Evolutionary conservation across 169 alveolate species (phyloP).

Genomic region (Plasmodium gaboni): DNA sequence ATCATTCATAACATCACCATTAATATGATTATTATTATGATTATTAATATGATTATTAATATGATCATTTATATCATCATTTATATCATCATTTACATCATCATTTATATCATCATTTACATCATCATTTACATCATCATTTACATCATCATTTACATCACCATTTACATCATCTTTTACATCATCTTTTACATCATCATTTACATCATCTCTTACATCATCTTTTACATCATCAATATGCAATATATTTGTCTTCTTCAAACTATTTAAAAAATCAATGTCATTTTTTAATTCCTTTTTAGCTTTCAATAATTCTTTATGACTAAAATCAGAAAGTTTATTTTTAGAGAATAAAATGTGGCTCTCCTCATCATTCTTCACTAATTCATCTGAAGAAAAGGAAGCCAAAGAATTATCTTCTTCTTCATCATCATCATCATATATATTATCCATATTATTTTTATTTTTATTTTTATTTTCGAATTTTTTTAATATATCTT

Average conservation of each 20-base stretch:
- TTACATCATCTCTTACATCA: not conserved
- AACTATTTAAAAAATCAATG: constrained; percentile 21
- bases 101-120: too few species aligned
- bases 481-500: constrained; percentile 4
- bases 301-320: constrained; percentile 35
- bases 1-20: not conserved
- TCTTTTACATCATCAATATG: not conserved
- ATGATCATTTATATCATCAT: too few species aligned
- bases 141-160: not conserved
- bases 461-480: constrained; percentile 2
- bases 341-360: not conserved
- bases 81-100: too few species aligned
- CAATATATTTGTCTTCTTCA: constrained; percentile 15
- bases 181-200: not conserved
- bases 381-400: not conserved
- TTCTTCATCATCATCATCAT: constrained; percentile 1
- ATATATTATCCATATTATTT: constrained; percentile 1
- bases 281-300: constrained; percentile 26
- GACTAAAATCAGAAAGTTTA: constrained; percentile 4
- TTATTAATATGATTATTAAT: too few species aligned
- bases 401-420: not conserved
- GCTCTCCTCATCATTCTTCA: not conserved
- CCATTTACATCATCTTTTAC: not conserved
- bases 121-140: not conserved
- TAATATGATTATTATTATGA: too few species aligned